Evolutionary conservation across 139 green algal species (phyloP).

Genomic region (Haematococcus lacustris): DNA sequence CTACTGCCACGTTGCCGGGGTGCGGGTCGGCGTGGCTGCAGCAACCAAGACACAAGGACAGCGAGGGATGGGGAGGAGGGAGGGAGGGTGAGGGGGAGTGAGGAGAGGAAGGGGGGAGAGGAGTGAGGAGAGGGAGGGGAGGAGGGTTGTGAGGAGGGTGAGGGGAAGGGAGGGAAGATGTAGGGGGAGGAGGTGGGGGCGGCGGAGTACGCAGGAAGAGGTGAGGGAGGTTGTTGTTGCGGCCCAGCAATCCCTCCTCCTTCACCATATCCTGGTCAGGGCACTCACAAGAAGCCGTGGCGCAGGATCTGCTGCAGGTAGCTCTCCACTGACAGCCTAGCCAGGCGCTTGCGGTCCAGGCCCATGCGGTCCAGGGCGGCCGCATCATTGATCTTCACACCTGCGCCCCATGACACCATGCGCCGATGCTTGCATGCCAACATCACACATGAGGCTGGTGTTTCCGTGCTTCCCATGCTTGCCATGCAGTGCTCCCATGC

Average conservation of each 20-base stretch:
- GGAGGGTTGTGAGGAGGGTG: neutral
- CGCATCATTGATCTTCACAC: slow-evolving; percentile 90
- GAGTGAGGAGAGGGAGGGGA: neutral
- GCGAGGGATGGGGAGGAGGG: too few species aligned
- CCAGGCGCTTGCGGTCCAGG: slow-evolving; percentile 80
- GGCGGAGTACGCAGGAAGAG: neutral
- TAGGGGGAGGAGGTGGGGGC: neutral
- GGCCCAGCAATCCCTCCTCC: neutral
- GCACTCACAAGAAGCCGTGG: slow-evolving; percentile 39
- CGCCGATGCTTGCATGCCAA: too few species aligned
- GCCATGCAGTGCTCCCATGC: too few species aligned
- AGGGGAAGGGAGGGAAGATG: neutral
- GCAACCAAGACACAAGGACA: too few species aligned
- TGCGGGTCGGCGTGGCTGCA: slow-evolving; percentile 37
- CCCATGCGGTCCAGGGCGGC: slow-evolving; percentile 72
- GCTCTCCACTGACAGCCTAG: slow-evolving; percentile 45
- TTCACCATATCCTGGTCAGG: neutral
- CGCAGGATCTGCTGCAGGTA: slow-evolving; percentile 48
- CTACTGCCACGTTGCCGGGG: slow-evolving; percentile 95
- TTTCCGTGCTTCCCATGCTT: too few species aligned
- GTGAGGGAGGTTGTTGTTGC: neutral
- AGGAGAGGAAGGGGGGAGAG: neutral
- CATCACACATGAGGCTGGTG: too few species aligned
- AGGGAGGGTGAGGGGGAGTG: too few species aligned
- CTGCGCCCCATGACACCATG: too few species aligned